A percentile compares a stretch with the other conserved stretches of the same genome.
These are phyloP conservation scores for Zizania palustris DNA, from an alignment of 202 grass and related monocot genomes.

Conservation along the genomic window DNA sequence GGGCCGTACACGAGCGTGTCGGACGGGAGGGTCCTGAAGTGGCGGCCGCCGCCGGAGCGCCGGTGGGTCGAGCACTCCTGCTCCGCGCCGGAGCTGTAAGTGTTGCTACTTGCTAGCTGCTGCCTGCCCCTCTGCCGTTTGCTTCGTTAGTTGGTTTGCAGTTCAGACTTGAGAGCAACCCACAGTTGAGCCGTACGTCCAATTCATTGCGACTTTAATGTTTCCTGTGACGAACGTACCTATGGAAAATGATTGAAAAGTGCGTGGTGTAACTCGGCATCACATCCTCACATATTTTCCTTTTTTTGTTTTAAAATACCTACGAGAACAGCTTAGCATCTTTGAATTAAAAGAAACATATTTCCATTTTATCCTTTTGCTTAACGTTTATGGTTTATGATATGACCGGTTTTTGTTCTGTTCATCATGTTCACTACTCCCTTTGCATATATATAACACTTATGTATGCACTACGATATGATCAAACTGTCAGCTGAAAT, in stretches of 20 bases:
- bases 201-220: background rate
- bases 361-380: background rate
- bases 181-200: background rate
- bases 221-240: background rate
- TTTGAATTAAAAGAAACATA: background rate
- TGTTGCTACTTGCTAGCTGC: background rate
- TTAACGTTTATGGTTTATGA: too few species aligned
- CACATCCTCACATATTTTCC: too few species aligned
- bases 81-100: constrained; percentile 63
- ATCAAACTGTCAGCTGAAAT: too few species aligned
- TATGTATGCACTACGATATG: background rate
- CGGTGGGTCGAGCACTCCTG: constrained; percentile 68
- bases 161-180: background rate
- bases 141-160: background rate
- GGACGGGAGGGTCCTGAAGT: constrained; percentile 65
- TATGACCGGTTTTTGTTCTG: background rate
- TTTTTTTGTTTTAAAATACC: too few species aligned
- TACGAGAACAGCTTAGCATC: too few species aligned
- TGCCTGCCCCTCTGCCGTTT: constrained; percentile 10
- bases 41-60: constrained; percentile 37
- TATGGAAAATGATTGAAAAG: constrained; percentile 1
- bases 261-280: background rate
- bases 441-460: background rate
- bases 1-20: constrained; percentile 69
- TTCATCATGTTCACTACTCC: background rate